Conservation (phyloP, 1,284 basidiomycete genomes). For the Trichosporon asahii region DNA sequence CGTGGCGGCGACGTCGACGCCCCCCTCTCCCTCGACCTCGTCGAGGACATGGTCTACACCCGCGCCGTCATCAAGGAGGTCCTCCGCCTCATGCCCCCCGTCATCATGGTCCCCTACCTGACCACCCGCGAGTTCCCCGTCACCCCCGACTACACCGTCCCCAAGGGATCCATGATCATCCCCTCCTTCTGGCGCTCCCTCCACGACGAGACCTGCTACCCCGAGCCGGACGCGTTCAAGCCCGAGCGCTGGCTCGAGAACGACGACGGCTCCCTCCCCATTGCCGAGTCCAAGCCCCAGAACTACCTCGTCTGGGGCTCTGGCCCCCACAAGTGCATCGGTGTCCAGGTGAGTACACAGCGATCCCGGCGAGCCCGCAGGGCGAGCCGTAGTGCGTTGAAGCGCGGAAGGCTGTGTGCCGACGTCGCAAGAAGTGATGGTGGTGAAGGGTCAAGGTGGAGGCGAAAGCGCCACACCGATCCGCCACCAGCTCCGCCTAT, state of each 20-base stretch:
- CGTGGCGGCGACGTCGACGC: conserved; percentile 74
- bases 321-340: conserved; percentile 69
- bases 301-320: conserved; percentile 96
- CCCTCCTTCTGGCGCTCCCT: conserved; percentile 94
- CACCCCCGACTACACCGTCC: conserved; percentile 82
- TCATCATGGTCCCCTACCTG: conserved; percentile 95
- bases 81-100: conserved; percentile 83
- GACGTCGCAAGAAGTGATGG: too few species aligned
- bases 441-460: background rate
- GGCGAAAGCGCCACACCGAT: background rate
- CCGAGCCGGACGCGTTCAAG: conserved; percentile 74
- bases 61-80: conserved; percentile 90
- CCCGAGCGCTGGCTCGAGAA: conserved; percentile 94
- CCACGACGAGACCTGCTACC: conserved; percentile 84
- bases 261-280: conserved; percentile 56
- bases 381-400: background rate
- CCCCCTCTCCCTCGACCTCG: conserved; percentile 80
- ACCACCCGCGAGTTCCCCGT: conserved; percentile 88
- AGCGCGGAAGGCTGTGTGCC: too few species aligned
- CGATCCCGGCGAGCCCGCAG: background rate
- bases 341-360: conserved; percentile 10
- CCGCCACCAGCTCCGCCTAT: background rate
- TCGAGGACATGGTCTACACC: conserved; percentile 91
- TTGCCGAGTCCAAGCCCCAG: conserved; percentile 79
- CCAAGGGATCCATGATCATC: conserved; percentile 88